Percentiles rank a stretch among this genome's conserved stretches.
These are phyloP conservation scores for Backusella australiensis DNA, from an alignment of 192 early-diverging fungal genomes.

Conservation along the genomic window DNA sequence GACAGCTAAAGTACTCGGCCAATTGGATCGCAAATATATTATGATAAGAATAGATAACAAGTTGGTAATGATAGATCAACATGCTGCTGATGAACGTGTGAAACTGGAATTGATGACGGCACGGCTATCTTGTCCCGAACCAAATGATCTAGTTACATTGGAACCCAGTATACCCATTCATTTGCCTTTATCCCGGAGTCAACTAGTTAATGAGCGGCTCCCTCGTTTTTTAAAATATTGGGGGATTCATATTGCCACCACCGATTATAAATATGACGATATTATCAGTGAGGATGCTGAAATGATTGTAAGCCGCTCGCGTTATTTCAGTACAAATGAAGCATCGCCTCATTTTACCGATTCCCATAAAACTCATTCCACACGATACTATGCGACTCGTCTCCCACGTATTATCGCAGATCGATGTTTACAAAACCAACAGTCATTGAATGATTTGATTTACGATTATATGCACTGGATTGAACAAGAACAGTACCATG, in stretches of 20 bases:
- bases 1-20: constrained; percentile 49
- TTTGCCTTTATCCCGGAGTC: constrained; percentile 31
- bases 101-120: constrained; percentile 56
- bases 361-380: not conserved
- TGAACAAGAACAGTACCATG: constrained; percentile 21
- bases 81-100: constrained; percentile 79
- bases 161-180: not conserved
- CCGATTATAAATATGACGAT: not conserved
- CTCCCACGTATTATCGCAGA: constrained; percentile 60
- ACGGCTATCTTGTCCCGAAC: constrained; percentile 23
- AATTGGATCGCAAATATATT: constrained; percentile 72
- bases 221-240: not conserved
- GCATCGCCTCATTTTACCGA: constrained; percentile 12
- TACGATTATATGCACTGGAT: constrained; percentile 45
- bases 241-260: not conserved
- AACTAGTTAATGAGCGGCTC: not conserved
- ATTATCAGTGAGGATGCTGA: not conserved
- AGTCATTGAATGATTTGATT: constrained; percentile 48
- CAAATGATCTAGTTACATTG: not conserved
- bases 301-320: not conserved
- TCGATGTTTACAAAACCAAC: constrained; percentile 55
- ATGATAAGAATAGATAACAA: constrained; percentile 1
- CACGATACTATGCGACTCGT: constrained; percentile 26
- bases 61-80: constrained; percentile 71
- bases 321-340: constrained; percentile 18